These are phyloP conservation scores for Rubia balearica DNA, from an alignment of 305 asterid genomes.

Conservation along the genomic window DNA sequence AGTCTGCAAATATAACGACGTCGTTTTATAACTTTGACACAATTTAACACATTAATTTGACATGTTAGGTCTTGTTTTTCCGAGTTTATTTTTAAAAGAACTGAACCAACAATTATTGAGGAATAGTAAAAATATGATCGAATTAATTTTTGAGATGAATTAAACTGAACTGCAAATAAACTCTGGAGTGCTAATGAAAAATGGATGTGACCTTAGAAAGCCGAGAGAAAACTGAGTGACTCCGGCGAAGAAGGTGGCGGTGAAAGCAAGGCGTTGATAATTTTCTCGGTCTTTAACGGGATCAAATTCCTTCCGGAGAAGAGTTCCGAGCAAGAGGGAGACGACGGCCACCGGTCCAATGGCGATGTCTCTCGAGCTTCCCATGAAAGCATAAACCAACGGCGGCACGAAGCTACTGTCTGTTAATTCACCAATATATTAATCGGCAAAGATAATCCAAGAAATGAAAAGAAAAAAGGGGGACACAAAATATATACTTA, in stretches of 20 bases:
- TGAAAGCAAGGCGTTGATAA: slow-evolving; percentile 32
- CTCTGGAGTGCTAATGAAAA: no score
- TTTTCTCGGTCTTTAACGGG: slow-evolving; percentile 21
- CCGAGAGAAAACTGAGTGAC: slow-evolving; percentile 35
- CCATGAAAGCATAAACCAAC: slow-evolving; percentile 36
- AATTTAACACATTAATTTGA: no score
- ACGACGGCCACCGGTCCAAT: slow-evolving; percentile 50
- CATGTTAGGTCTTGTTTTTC: no score
- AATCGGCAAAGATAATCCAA: no score
- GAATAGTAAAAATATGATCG: no score
- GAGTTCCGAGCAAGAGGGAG: slow-evolving; percentile 35
- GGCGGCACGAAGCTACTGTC: slow-evolving; percentile 43
- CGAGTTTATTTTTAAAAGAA: no score
- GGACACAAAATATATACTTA: slow-evolving; percentile 19
- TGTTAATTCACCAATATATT: slow-evolving; percentile 11
- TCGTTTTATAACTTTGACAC: no score
- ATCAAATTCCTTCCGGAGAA: slow-evolving; percentile 29
- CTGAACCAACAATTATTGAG: no score
- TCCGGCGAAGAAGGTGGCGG: slow-evolving; percentile 44
- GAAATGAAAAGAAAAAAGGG: neutral
- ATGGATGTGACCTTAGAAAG: slow-evolving; percentile 29
- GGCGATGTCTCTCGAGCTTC: slow-evolving; percentile 43
- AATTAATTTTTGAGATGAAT: no score
- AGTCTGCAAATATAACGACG: slow-evolving; percentile 18
- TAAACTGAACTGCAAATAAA: no score